A percentile compares a stretch with the other conserved stretches of the same genome.
phyloP scores from a whole-genome alignment of 306 rosid genomes.

The Casuarina glauca region DNA sequence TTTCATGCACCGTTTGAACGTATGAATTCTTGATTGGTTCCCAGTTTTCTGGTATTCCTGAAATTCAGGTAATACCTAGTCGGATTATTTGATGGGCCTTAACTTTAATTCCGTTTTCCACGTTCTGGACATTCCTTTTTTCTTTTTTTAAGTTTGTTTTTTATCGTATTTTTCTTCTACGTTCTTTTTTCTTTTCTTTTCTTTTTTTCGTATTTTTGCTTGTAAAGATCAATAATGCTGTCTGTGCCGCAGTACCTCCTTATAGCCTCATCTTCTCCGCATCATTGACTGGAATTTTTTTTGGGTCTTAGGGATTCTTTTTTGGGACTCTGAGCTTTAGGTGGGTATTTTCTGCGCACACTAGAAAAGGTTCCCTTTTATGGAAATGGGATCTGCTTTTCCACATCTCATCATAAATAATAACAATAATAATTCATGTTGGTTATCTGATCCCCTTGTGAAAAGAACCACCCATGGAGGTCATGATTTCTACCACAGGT shows the following conservation, averaged over 20 bases:
- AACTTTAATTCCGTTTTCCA: slow-evolving; percentile 17
- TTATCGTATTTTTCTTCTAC: background rate
- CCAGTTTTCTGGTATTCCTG: slow-evolving; percentile 26
- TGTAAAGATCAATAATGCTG: slow-evolving; percentile 62
- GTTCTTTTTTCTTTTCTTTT: background rate
- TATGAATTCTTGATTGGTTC: slow-evolving; percentile 33
- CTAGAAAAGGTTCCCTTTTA: slow-evolving; percentile 69
- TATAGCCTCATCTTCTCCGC: slow-evolving; percentile 67
- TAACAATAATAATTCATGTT: slow-evolving; percentile 25
- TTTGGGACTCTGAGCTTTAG: slow-evolving; percentile 85
- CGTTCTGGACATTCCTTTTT: slow-evolving; percentile 18
- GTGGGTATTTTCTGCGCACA: slow-evolving; percentile 79
- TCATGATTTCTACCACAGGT: slow-evolving; percentile 65
- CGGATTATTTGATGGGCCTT: slow-evolving; percentile 27
- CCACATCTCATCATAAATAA: slow-evolving; percentile 57
- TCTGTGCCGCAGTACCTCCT: slow-evolving; percentile 57
- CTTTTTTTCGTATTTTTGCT: slow-evolving; percentile 30
- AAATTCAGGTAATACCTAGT: slow-evolving; percentile 30
- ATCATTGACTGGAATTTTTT: slow-evolving; percentile 57
- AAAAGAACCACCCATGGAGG: slow-evolving; percentile 54
- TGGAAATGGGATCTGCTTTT: slow-evolving; percentile 88
- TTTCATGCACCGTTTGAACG: slow-evolving; percentile 32
- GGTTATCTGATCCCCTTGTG: slow-evolving; percentile 51
- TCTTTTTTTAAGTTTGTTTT: slow-evolving; percentile 11
- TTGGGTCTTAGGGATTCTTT: slow-evolving; percentile 62